Evolutionary conservation across 169 alveolate species (phyloP), one percentile per base, ranked within the genome.

Genomic region (Fabrea salina): DNA sequence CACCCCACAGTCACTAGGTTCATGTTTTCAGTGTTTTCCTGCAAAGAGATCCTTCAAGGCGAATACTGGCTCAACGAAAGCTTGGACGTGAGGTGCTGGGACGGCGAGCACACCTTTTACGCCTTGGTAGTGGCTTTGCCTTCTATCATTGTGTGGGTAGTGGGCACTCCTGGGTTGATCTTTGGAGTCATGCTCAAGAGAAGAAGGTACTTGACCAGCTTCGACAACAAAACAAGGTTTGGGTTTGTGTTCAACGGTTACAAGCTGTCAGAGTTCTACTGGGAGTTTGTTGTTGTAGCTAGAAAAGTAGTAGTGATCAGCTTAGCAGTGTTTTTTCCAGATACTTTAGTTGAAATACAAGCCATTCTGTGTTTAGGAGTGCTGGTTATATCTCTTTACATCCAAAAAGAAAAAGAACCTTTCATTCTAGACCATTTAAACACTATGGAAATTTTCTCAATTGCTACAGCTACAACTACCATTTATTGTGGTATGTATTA

Each of bases 231-330:
- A 32, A 44, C 27, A 19, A 71, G 5, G 32, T 71, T 71, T 27
- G 80, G 80, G n/a, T 71, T 71, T 49, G 44, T 71, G 27, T 71
- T 49, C 47, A 71, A 27, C 6, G 80, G 80, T 6, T 71, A 71
- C 25, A 27, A 27, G 11, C 5, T 6, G 41, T 27, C 47, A 8
- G 32, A 6, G 19, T 71, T 19, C 25, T 71, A 71, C 27, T 71
- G 80, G 80, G 80, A 71, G 25, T 49, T 71, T n/a, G 47, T 71
- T 50, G 30, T 71, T 6, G 8, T 71, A 5, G n/a, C 6, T 22
- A 43, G 80, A 16, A 71, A 71, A 71, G 25, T 71, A 11, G 16
- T 50, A 6, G 33, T 51, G 25, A 50, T 71, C 27, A 19, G 68
- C n/a, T 11, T 71, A 4, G 30, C 30, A 49, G 71, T 51, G 22